A percentile compares a stretch with the other conserved stretches of the same genome.
These are phyloP conservation scores for Vaucheria bursata DNA, from an alignment of 352 stramenopile species.

Conservation along the genomic window DNA sequence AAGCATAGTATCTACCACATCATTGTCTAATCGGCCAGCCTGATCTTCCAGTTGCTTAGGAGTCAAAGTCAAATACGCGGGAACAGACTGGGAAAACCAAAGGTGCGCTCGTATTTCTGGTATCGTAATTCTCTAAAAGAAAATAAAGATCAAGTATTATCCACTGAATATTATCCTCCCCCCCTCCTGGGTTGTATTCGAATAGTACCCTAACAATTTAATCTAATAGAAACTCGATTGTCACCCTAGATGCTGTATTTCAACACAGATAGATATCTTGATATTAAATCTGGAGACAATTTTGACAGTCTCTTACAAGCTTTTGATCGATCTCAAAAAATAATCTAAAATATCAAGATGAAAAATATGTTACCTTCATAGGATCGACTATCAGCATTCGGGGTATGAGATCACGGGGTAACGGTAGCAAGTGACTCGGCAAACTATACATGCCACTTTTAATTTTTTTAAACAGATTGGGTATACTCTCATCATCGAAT, in stretches of 20 bases:
- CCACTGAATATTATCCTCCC: no score
- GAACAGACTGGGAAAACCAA: slow-evolving; percentile 96
- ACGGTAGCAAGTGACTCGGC: slow-evolving; percentile 87
- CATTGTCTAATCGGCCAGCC: slow-evolving; percentile 26
- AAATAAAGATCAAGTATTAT: no score
- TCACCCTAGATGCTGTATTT: no score
- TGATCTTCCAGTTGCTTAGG: slow-evolving; percentile 72
- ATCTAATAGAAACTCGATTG: no score
- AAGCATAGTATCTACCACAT: slow-evolving; percentile 2
- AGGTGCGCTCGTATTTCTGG: slow-evolving; percentile 92
- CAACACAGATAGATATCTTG: no score
- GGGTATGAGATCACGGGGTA: slow-evolving; percentile 90
- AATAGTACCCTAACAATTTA: no score
- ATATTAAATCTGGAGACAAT: no score
- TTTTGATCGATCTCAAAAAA: no score
- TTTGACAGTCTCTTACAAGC: no score
- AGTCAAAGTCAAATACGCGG: slow-evolving; percentile 85
- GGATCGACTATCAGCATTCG: slow-evolving; percentile 97
- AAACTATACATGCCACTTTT: slow-evolving; percentile 95
- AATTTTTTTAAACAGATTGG: slow-evolving; percentile 99
- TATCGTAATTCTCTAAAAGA: slow-evolving; percentile 86
- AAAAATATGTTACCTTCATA: slow-evolving; percentile 88
- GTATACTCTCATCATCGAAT: slow-evolving; percentile 97
- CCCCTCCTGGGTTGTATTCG: no score
- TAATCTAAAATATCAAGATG: no score